phyloP scores from a whole-genome alignment of 352 stramenopile species.

The Aphanomyces invadans region DNA sequence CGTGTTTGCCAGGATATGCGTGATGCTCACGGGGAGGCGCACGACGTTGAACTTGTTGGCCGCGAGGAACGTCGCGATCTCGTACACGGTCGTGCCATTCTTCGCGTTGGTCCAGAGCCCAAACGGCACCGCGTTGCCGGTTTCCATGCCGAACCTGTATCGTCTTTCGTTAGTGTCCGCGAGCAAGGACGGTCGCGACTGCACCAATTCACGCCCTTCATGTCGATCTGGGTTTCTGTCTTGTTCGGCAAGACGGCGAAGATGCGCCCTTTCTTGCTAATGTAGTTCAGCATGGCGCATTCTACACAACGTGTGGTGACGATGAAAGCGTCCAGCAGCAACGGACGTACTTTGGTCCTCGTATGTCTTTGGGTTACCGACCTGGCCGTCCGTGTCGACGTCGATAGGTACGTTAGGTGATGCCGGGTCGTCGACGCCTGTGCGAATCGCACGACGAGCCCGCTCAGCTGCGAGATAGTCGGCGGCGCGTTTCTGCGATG shows the following conservation, averaged over 20 bases:
- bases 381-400: constrained; percentile 23
- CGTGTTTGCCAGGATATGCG: constrained; percentile 40
- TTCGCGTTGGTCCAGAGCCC: constrained; percentile 67
- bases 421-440: constrained; percentile 25
- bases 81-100: constrained; percentile 69
- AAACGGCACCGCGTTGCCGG: constrained; percentile 49
- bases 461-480: not conserved
- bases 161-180: too few species aligned
- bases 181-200: too few species aligned
- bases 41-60: constrained; percentile 72
- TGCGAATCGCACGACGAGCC: constrained; percentile 1
- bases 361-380: constrained; percentile 29
- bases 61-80: constrained; percentile 50
- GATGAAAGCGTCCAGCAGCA: not conserved
- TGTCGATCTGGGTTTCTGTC: constrained; percentile 40
- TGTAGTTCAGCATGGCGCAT: constrained; percentile 52
- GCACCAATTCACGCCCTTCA: constrained; percentile 68
- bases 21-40: constrained; percentile 49
- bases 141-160: constrained; percentile 60
- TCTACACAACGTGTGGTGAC: constrained; percentile 16
- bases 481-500: constrained; percentile 8
- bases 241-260: constrained; percentile 39
- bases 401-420: constrained; percentile 19
- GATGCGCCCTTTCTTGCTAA: constrained; percentile 52
- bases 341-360: constrained; percentile 5